Base-by-base conservation (phyloP, 2,329 filamentous ascomycete species). In the Huntiella abstrusa region DNA sequence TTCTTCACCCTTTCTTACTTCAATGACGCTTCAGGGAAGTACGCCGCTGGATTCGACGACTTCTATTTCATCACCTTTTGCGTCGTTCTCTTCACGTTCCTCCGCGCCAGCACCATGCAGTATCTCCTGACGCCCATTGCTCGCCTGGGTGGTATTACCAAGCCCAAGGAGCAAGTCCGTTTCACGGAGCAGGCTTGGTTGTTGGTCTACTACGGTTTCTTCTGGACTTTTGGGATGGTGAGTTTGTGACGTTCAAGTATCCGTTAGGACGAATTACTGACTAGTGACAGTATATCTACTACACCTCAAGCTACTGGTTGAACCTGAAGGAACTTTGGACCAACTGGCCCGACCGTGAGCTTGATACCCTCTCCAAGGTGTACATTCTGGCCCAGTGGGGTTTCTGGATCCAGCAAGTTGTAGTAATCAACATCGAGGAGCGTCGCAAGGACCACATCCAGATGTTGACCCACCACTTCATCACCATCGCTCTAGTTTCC, bases 101-200 rank as follows among this genome's bases (percentile, higher is more conserved):
- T 95, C 44, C 80, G 91, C 49, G 87, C 85, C 35, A 77, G 75
- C 45, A 68, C 75, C 48, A 92, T 96, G 75, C 87, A 95, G 59
- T 91, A 93, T 64, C 56, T 92, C 10, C 70, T 96, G 44, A 75
- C 76, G 15, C 91, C 88, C 5, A 63, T 92, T 47, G 87, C 82
- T 38, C 77, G 74, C 52, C 64, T 68, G 41, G 70, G 73, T 52
- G 88, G 88, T 33, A 73, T 95, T 55, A 70, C 71, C 54, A 83
- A 80, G 57, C 70, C 68, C 58, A 95, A 94, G 65, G 75, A 77
- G 41, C 66, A 80, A 50, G 75, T 83, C 42, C 75, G 91, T 49
- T 93, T 96, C 63, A 85, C 85, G 51, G 91, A 98, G 65, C 91
- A 98, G 64, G 84, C 80, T 41, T 96, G 88, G 84, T 69, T 94